Base-by-base conservation (phyloP, 1,139 yeast species). In the Martiniozyma asiatica region DNA sequence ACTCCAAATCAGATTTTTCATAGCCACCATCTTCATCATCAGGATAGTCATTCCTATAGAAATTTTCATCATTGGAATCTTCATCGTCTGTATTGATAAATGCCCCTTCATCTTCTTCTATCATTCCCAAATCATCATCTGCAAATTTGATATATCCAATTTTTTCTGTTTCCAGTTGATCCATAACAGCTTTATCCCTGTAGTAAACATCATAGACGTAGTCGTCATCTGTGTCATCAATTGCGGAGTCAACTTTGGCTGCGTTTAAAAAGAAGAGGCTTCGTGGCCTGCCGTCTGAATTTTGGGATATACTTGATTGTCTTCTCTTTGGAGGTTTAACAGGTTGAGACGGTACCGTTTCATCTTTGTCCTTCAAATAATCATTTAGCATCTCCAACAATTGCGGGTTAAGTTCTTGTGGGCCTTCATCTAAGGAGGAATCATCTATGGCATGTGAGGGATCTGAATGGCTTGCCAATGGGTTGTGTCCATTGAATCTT, bases 31-130 rank as follows among this genome's bases (percentile, higher is more conserved):
- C 89, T 44, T 82, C 95, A 47, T 84, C 94, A 33, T 84, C 94
- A 0, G 98, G 98, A 47, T 89, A 89, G 48, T 89, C 97, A 53
- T 89, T 89, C 45, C 75, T 73, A 51, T 89, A 89, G 46, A 75
- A 87, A 38, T 81, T 85, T 54, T 89, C 97, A 10, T 94, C 95
- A 44, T 79, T 79, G 1, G 87, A 77, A 47, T 79, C 92, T 40
- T 78, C 87, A 41, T 79, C 87, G 16, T 63, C 63, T 1, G 63
- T 58, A 18, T 42, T 45, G 8, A 48, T 54, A 4, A 57, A 69
- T 20, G 66, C 73, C 20, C 68, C 77, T 20, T 59, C 68, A 11
- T 61, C 57, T 30, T 62, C 59, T 24, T 67, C 67, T 10, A 71
- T 47, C 16, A 62, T 55, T 29, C 65, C 71, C 20, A 74, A 70